Evolutionary conservation across 495 filamentous ascomycete genomes (phyloP).

Genomic region (Neurospora sp.): DNA sequence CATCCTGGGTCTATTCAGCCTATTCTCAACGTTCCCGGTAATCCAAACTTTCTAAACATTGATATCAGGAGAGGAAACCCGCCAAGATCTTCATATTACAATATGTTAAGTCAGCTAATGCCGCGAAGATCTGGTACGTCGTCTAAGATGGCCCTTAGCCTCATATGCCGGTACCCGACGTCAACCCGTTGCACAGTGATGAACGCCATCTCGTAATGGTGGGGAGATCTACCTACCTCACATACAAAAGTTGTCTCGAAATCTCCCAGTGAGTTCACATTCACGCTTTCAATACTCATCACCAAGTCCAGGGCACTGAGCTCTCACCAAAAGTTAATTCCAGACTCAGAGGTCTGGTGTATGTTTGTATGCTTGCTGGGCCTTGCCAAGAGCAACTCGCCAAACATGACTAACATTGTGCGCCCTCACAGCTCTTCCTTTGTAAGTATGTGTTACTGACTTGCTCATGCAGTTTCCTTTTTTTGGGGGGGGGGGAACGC

Average conservation of each 20-base stretch:
- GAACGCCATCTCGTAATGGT: constrained; percentile 7
- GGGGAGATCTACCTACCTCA: not conserved
- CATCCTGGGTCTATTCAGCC: not conserved
- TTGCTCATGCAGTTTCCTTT: not conserved
- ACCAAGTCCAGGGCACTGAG: not conserved
- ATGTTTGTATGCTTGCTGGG: not conserved
- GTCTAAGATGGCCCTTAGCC: constrained; percentile 6
- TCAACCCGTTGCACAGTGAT: constrained; percentile 1
- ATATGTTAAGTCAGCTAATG: not conserved
- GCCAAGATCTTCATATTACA: not conserved
- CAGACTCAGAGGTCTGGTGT: not conserved
- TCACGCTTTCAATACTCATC: not conserved
- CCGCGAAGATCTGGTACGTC: constrained; percentile 1
- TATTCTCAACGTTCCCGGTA: not conserved
- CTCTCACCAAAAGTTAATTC: not conserved
- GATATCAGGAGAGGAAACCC: not conserved
- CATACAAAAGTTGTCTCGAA: not conserved
- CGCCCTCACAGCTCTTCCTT: not conserved
- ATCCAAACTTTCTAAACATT: not conserved
- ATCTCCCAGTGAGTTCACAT: not conserved
- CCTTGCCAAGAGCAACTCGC: not conserved
- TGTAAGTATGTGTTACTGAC: not conserved
- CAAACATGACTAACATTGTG: not conserved
- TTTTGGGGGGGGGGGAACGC: not conserved
- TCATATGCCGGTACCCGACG: constrained; percentile 9